Base-by-base conservation (phyloP, 169 alveolate species). In the Plasmodium cynomolgi region DNA sequence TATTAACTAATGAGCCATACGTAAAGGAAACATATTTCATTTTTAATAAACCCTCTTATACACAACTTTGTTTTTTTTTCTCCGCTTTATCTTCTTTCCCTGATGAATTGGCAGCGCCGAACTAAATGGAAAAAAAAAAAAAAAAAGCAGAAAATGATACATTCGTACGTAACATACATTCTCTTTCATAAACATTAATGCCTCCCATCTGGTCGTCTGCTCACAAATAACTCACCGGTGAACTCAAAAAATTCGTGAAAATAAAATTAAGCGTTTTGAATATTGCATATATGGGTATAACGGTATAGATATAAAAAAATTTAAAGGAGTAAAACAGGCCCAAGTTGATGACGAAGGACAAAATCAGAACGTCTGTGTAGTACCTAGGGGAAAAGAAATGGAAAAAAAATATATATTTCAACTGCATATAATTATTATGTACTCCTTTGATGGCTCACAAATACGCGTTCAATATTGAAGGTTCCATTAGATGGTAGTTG, bases 311-410 rank as follows among this genome's bases (percentile, higher is more conserved):
- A 34, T 88, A 88, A 81, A 88, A 88, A 88, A 88, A 79, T 34
- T 88, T 88, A 88, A 88, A 88, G 17, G 94, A 88, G 56, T 58
- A 88, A 88, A 79, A 88, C 50, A 88, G 50, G 29, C 94, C 94
- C 47, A 88, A 41, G 50, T 88, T 88, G 50, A 88, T 88, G 33
- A 79, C 71, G 47, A 88, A 88, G 83, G 94, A 88, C 62, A 88
- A 68, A 34, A 88, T 80, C 75, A 88, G 75, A 15, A 88, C 90
- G 71, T 88, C 94, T 4, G 94, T 79, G 72, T 88, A 88, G 83
- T 88, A 88, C 33, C 94, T 88, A 31, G 23, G 73, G 73, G 17
- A 56, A 83, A 83, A 33, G 37, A 44, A 50, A 88, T 39, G 34
- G 50, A 41, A 47, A 58, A 79, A 11, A 83, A 68, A 62, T 20